Evolutionary conservation across 2,329 filamentous ascomycete genomes (phyloP), one percentile per base, ranked within the genome.

Genomic region (Fusarium musae): DNA sequence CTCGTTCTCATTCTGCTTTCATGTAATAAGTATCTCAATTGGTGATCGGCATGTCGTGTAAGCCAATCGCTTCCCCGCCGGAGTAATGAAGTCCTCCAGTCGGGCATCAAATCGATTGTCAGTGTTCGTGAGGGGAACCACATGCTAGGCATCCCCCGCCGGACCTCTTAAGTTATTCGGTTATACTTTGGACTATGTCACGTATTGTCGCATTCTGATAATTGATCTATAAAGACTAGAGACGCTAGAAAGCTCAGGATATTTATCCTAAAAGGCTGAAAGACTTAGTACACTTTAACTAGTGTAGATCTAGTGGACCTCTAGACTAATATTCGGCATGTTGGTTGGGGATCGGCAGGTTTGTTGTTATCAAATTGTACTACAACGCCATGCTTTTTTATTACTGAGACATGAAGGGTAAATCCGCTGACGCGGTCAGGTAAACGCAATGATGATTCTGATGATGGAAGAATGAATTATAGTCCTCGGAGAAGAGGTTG

Each of bases 31-130:
- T 59, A 34, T 49, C 32, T 26, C 28, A 40, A 17, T 40, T 16
- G 28, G 10, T 37, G 47, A 40, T 44, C 32, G 19, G 32, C 32
- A 47, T 52, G 46, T n/a, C 19, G 64, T 59, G 32, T 59, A 59
- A 66, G 62, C 37, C 62, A 39, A 49, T 66, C 43, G 42, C 44
- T 67, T 60, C 64, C 64, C 64, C 64, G 36, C 64, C 64, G 64
- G 64, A 67, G 63, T 40, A 61, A 67, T 40, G 43, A 67, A 26
- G 15, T 60, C 34, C 62, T 52, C 52, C 52, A 66, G 62, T 60
- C 37, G 64, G 52, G 61, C 54, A 66, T 21, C 37, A 61, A 40
- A 15, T 44, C 30, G 39, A 52, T 12, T 61, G 63, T 32, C 44
- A 61, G n/a, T 21, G 46, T 67, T 13, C 23, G 40, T 21, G 21